Evolutionary conservation across 139 green algal species (phyloP), one percentile per base, ranked within the genome.

Genomic region (Micractinium sp.): DNA sequence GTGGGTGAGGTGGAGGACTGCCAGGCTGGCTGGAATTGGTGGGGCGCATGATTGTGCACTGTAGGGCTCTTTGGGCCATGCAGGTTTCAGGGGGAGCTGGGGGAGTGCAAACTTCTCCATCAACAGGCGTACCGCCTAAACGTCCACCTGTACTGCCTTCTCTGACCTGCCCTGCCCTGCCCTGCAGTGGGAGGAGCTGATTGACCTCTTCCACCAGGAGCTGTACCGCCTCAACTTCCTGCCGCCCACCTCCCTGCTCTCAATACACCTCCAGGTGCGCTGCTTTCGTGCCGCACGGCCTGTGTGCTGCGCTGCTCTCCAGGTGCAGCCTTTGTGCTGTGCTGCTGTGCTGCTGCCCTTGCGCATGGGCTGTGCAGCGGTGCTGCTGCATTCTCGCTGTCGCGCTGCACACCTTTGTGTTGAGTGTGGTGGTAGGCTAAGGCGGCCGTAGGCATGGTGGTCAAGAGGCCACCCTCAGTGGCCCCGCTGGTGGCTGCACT

Each of bases 201-300:
- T 93, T n/a, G 79, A 96, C 0, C 85, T 94, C 18, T 98, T 99
- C 90, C 81, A 93, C 47, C 74, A 81, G 75, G 97, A 99, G 53
- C 85, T 98, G 71, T 98, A 95, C 92, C 92, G 90, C 13, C 91
- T 99, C 85, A 90, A 98, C 90, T 89, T 74, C 74, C 93, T 99
- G 86, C 94, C 96, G 2, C 91, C 91, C 16, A 89, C 95, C 69
- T 96, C 95, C 7, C 90, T 96, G 69, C 93, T 98, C n/a, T 85
- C 89, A 18, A 91, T 97, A 56, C 94, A 98, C 91, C 90, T 98
- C 41, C 92, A 97, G 93, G 96, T 94, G 0, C 94, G 96, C 3
- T 9, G 47, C 47, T 56, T 5, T 56, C 47, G 7, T 56, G 47
- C 47, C 9, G 47, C 47, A 56, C n/a, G n/a, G 9, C 47, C 47